Base-by-base conservation (phyloP, 768 basidiomycete genomes). In the Fistulinella prunicolor region DNA sequence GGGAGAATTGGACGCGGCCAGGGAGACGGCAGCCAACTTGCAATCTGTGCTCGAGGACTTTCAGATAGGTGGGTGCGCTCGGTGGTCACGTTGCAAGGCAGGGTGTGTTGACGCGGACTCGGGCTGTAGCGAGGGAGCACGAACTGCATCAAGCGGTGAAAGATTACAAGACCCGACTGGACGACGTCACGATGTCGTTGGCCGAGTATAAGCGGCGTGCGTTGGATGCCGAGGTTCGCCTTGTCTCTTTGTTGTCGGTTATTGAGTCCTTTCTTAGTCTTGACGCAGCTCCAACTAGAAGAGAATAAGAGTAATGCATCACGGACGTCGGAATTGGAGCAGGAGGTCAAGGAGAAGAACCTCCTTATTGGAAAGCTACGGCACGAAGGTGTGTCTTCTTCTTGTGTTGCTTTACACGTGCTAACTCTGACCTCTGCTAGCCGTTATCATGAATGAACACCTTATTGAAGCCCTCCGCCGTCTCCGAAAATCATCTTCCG, bases 391-490 rank as follows among this genome's bases (percentile, higher is more conserved):
- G 53, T 28, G 72, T 65, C 32, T 34, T n/a, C n/a, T n/a, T n/a
- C n/a, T n/a, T n/a, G n/a, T n/a, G n/a, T n/a, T n/a, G n/a, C n/a
- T 32, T 10, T 51, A n/a, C 44, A 38, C 23, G 47, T 56, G 28
- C 21, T n/a, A 9, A 50, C 28, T 5, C 16, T 19, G n/a, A 8
- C 28, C 9, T 32, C 19, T n/a, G 19, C 12, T 55, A 95, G 95
- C 88, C 42, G 93, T 99, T 13, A 95, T 97, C 50, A 84, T 94
- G 64, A 98, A 98, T 56, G 96, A 98, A 62, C 96, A 99, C 60
- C 76, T 99, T 10, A 96, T 94, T 59, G 95, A 98, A 68, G 96
- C 96, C 3, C 80, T 99, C n/a, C 89, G 95, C 12, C 85, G 96
- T 20, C 77, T 99, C 42, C 83, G 92, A 38, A 86, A 85, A 55